These are phyloP conservation scores for Diaporthe vaccinii DNA, from an alignment of 2,329 filamentous ascomycete genomes.

Conservation along the genomic window DNA sequence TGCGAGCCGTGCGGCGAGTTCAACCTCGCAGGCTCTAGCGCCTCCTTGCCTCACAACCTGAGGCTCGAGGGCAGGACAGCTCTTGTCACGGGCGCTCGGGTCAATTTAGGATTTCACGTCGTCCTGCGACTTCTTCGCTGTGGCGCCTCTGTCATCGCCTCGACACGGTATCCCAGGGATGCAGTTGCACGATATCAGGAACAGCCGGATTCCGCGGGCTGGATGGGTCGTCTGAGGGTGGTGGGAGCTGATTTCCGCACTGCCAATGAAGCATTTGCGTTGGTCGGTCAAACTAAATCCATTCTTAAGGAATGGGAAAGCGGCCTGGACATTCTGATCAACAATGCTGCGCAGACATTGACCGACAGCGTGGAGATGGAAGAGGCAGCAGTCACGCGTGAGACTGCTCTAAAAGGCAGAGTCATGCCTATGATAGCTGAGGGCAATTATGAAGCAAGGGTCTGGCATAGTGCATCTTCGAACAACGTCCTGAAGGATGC, in stretches of 20 bases:
- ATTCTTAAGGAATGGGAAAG: neutral
- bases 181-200: neutral
- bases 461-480: neutral
- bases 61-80: constrained; percentile 16
- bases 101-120: constrained; percentile 9
- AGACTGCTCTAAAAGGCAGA: neutral
- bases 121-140: constrained; percentile 5
- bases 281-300: neutral
- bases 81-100: neutral
- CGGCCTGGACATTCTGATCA: constrained; percentile 52
- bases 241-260: constrained; percentile 11
- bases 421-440: neutral
- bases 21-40: constrained; percentile 21
- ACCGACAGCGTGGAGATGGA: constrained; percentile 52
- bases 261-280: constrained; percentile 4
- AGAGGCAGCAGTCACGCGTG: constrained; percentile 47
- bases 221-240: neutral
- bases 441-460: neutral
- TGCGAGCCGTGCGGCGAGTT: constrained; percentile 16
- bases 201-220: neutral
- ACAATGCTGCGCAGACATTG: constrained; percentile 55
- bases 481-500: neutral
- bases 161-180: neutral
- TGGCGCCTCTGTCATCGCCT: constrained; percentile 16
- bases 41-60: constrained; percentile 11